A percentile compares a stretch with the other conserved stretches of the same genome.
Evolutionary conservation across 148 eudicot species (phyloP).

Genomic region (Beta vulgaris): DNA sequence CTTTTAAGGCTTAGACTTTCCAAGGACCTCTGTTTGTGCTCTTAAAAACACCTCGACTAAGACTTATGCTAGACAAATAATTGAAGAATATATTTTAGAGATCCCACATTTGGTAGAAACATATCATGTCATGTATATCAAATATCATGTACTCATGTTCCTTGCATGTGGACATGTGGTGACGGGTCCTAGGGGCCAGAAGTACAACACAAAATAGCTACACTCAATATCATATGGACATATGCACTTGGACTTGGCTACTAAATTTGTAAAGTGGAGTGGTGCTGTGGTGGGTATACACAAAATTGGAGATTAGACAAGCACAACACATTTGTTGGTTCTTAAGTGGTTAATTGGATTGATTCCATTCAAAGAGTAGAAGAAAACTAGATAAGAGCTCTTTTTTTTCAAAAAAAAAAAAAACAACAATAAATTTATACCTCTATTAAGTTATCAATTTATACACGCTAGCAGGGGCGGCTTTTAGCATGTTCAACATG

Average conservation of each 20-base stretch:
- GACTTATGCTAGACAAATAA: background rate
- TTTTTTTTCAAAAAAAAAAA: background rate
- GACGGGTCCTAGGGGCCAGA: background rate
- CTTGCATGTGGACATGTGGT: background rate
- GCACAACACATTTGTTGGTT: background rate
- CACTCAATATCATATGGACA: background rate
- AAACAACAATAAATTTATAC: too few relatives aligned
- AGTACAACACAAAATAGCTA: background rate
- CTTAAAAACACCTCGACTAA: background rate
- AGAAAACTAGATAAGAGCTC: too few relatives aligned
- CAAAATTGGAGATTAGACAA: background rate
- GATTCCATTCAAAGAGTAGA: background rate
- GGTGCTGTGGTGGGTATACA: background rate
- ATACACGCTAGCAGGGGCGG: too few relatives aligned
- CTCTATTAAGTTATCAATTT: too few relatives aligned
- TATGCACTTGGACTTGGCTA: slow-evolving; percentile 9
- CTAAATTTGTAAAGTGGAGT: background rate
- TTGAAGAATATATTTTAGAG: background rate
- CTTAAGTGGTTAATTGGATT: slow-evolving; percentile 3
- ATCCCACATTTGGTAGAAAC: background rate
- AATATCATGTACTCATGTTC: background rate
- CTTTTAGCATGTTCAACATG: too few relatives aligned
- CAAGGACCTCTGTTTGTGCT: slow-evolving; percentile 3
- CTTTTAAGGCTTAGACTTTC: background rate
- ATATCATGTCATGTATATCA: background rate